Base-by-base conservation (phyloP, 1,284 basidiomycete genomes). In the Hortiboletus rubellus region DNA sequence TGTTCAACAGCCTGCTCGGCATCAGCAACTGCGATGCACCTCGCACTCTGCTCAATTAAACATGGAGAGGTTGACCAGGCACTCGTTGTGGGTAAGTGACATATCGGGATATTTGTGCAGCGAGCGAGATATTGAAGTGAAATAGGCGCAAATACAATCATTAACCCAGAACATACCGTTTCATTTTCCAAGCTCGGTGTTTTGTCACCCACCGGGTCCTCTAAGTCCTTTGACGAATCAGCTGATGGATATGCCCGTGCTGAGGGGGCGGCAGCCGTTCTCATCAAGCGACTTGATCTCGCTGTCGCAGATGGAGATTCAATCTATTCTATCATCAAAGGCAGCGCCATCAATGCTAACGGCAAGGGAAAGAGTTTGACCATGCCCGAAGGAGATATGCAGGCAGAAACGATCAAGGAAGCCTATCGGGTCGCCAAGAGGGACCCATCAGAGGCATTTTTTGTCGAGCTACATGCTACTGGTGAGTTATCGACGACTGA, bases 41-140 rank as follows among this genome's bases (percentile, higher is more conserved):
- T 82, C n/a, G 80, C 80, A 2, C 71, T 80, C 3, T 75, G 76
- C 38, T 75, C 78, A 1, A 65, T 82, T 4, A 67, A 65, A 30
- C 66, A 66, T 37, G 80, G 79, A 5, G 80, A 82, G 45, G 75
- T 81, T 46, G 76, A 79, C 33, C 74, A 78, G n/a, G 81, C 80
- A 3, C 68, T 83, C 5, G 75, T 83, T 27, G 62, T 73, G 1
- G 70, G 72, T 60, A 24, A 57, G 61, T 56, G 15, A 22, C 27
- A 27, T 24, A 8, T 45, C 10, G 17, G 15, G 3, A 17, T 15
- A 7, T 9, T 5, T 37, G 2, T 27, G 27, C 27, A 4, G 3
- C 15, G 2, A 15, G 7, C 5, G 3, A 9, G 48, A 41, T 42
- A n/a, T 22, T 52, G 18, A 57, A 43, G 22, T 37, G 9, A 15